Evolutionary conservation across 2,329 filamentous ascomycete species (phyloP).

Genomic region (Trichoderma endophyticum): DNA sequence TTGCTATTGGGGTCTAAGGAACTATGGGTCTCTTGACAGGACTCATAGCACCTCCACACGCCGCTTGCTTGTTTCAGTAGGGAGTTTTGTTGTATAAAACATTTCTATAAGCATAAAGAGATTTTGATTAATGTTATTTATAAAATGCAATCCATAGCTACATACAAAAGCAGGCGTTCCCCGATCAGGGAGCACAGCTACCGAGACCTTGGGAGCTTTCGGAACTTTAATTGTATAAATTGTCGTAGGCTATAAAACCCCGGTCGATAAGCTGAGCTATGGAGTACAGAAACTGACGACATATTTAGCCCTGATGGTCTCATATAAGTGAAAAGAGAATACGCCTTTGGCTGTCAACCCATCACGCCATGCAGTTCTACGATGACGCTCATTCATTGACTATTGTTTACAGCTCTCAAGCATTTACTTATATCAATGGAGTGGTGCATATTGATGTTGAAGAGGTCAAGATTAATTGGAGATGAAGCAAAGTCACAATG

Average conservation of each 20-base stretch:
- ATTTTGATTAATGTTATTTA: background rate
- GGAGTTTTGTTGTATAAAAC: background rate
- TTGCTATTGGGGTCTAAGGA: background rate
- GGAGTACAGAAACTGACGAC: constrained; percentile 3
- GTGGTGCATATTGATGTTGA: no score
- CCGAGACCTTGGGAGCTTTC: background rate
- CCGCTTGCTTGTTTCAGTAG: background rate
- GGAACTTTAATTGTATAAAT: background rate
- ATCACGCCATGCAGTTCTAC: constrained; percentile 6
- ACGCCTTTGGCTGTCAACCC: background rate
- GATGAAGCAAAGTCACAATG: background rate
- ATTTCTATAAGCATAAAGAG: background rate
- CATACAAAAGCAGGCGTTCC: background rate
- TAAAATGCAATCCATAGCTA: background rate
- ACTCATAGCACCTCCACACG: background rate
- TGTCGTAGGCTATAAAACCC: background rate
- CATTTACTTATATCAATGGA: background rate
- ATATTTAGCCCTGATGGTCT: constrained; percentile 7
- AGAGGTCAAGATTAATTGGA: background rate
- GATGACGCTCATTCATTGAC: background rate
- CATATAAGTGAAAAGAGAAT: background rate
- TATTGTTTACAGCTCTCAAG: background rate
- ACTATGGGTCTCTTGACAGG: background rate
- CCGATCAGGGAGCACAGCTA: background rate
- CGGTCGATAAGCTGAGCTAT: background rate